A percentile compares a stretch with the other conserved stretches of the same genome.
These are phyloP conservation scores for Aspergillus tanneri DNA, from an alignment of 2,329 filamentous ascomycete species.

Conservation along the genomic window DNA sequence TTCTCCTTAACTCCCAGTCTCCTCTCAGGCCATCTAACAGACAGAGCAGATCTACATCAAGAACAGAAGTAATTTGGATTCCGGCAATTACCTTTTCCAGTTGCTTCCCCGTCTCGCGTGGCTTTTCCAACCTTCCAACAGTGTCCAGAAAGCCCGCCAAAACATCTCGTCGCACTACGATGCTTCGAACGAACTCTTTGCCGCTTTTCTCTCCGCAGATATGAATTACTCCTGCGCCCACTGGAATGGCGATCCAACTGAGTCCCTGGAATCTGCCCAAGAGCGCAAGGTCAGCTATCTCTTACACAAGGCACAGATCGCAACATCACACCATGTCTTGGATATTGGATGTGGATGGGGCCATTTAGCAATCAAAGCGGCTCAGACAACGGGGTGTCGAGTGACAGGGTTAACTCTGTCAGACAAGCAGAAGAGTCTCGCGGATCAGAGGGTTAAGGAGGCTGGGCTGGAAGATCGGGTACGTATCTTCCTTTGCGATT, in stretches of 20 bases:
- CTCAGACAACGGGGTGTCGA: slow-evolving; percentile 63
- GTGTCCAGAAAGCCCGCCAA: slow-evolving; percentile 57
- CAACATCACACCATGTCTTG: slow-evolving; percentile 65
- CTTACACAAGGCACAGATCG: slow-evolving; percentile 64
- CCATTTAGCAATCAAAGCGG: slow-evolving; percentile 69
- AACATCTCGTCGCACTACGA: slow-evolving; percentile 74
- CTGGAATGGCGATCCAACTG: slow-evolving; percentile 57
- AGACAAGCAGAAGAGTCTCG: slow-evolving; percentile 66
- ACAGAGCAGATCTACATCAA: slow-evolving; percentile 67
- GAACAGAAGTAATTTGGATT: slow-evolving; percentile 53
- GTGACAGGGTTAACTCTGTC: slow-evolving; percentile 69
- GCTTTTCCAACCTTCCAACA: slow-evolving; percentile 59
- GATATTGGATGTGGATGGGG: slow-evolving; percentile 78
- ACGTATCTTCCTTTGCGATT: slow-evolving; percentile 67
- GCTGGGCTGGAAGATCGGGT: slow-evolving; percentile 63
- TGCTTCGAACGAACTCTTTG: slow-evolving; percentile 51
- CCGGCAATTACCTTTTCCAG: slow-evolving; percentile 10
- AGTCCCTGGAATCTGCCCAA: slow-evolving; percentile 55
- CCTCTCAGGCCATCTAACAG: no score
- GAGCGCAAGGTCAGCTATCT: slow-evolving; percentile 66
- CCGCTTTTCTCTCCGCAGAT: slow-evolving; percentile 26
- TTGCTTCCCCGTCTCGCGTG: slow-evolving; percentile 30
- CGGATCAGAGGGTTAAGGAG: slow-evolving; percentile 62
- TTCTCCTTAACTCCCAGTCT: background rate
- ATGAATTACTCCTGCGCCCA: slow-evolving; percentile 56